Evolutionary conservation across 225 moss, liverwort and hornwort species (phyloP).

Genomic region (Takakia lepidozioides): DNA sequence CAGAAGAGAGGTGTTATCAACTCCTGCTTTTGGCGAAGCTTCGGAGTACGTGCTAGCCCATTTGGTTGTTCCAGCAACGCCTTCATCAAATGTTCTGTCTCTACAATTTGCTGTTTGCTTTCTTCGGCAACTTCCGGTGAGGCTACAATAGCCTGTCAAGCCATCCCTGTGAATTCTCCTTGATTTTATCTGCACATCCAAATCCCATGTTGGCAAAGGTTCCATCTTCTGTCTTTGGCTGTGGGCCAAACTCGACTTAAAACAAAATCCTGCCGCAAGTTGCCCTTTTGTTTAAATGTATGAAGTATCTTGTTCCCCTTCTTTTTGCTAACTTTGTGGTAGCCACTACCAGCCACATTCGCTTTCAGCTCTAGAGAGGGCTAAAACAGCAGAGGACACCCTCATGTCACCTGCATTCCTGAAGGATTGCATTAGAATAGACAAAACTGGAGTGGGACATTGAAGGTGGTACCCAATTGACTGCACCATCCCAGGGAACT

Average conservation of each 20-base stretch:
- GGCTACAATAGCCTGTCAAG: constrained; percentile 89
- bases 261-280: neutral
- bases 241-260: too few relatives aligned
- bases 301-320: neutral
- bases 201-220: neutral
- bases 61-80: constrained; percentile 93
- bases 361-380: constrained; percentile 1
- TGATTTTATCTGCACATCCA: constrained; percentile 69
- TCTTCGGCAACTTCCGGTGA: constrained; percentile 94
- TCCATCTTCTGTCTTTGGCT: too few relatives aligned
- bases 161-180: constrained; percentile 92
- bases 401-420: too few relatives aligned
- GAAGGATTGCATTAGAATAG: too few relatives aligned
- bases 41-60: constrained; percentile 82
- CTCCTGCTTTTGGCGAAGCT: constrained; percentile 89
- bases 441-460: too few relatives aligned
- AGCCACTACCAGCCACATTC: neutral
- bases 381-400: too few relatives aligned
- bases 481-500: too few relatives aligned
- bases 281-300: neutral
- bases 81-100: constrained; percentile 95
- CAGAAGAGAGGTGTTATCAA: constrained; percentile 92
- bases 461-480: too few relatives aligned
- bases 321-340: neutral
- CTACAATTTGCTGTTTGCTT: constrained; percentile 94